These are phyloP conservation scores for Scutellaria minor DNA, from an alignment of 257 asterid species.

Conservation along the genomic window DNA sequence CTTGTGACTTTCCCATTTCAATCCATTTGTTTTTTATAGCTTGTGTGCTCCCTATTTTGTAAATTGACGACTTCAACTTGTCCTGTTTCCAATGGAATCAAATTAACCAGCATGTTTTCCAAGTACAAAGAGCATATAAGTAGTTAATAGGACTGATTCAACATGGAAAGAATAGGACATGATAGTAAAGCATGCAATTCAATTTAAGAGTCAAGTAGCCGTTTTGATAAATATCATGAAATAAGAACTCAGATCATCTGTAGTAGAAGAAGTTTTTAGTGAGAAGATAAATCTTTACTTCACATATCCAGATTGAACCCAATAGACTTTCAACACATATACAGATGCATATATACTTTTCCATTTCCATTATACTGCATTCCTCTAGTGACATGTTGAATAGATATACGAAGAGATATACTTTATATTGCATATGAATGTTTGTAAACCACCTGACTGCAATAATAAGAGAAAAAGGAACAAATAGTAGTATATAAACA, in stretches of 20 bases:
- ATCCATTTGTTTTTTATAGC: slow-evolving; percentile 95
- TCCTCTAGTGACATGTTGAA: slow-evolving; percentile 3
- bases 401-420: neutral
- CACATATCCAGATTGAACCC: neutral
- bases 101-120: slow-evolving; percentile 29
- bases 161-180: neutral
- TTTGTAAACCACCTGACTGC: slow-evolving; percentile 6
- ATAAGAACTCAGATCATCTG: slow-evolving; percentile 9
- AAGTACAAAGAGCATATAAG: slow-evolving; percentile 4
- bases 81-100: slow-evolving; percentile 56
- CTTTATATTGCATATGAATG: neutral
- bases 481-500: neutral
- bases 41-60: slow-evolving; percentile 82
- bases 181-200: neutral
- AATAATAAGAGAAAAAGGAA: neutral
- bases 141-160: slow-evolving; percentile 7
- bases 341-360: neutral
- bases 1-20: slow-evolving; percentile 73
- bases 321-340: neutral
- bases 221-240: neutral
- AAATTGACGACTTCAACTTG: slow-evolving; percentile 61
- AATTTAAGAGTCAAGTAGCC: neutral
- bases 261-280: neutral
- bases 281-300: too few species aligned
- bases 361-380: slow-evolving; percentile 9